Evolutionary conservation across 352 stramenopile species (phyloP), one percentile per base, ranked within the genome.

Genomic region (Phytophthora kernoviae): DNA sequence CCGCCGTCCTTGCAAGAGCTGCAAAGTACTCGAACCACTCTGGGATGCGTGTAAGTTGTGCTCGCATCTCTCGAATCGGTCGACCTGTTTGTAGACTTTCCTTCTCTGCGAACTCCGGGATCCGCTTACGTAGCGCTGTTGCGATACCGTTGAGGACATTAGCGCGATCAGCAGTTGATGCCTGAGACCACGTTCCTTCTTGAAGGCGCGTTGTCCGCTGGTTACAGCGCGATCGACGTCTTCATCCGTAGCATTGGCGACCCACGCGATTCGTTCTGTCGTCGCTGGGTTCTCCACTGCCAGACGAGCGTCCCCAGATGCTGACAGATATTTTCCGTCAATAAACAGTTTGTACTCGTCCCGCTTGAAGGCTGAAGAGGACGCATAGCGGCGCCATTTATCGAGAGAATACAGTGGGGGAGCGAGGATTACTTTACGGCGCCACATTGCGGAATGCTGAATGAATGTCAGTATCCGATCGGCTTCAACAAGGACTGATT

Each of bases 11-110:
- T 15, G 86, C 73, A n/a, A 94, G 58, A 20, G 80, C 74, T 27
- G 79, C 75, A 64, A 93, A 94, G 51, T 94, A 94, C 70, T 93
- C 83, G 48, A 93, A 87, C 84, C 85, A 94, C 61, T 94, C 85
- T 43, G 66, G 72, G 9, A 83, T 61, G 15, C 79, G 73, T 18
- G 57, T 60, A 32, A 84, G 72, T 51, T 83, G 70, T 37, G 76
- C 75, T 36, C 70, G 65, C 72, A 87, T 87, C 55, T 90, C 81
- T 20, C 75, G 58, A 33, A 85, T 82, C n/a, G 81, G 79, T 2
- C 81, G 72, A 24, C 80, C 81, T 17, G 76, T 91, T 47, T 88
- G 72, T 22, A 83, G 48, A 60, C 71, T 85, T 58, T 91, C 79
- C 42, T 80, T 75, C 64, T 79, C 69, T 12, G 72, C 71, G 21